Conservation (phyloP, 1,139 yeast species). For the Sugiyamaella neomexicana region DNA sequence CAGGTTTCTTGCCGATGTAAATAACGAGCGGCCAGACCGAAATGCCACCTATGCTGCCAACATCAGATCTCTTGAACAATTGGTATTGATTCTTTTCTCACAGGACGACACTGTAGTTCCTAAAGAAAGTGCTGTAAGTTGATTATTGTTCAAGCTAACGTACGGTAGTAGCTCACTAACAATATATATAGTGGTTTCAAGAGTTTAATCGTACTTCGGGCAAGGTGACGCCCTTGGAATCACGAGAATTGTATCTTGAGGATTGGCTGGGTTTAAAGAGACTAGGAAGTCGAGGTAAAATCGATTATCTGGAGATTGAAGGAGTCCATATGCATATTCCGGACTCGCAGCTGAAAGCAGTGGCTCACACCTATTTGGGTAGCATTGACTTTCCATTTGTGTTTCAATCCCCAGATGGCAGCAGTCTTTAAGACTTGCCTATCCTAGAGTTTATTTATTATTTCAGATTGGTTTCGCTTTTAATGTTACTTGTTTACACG, state of each 20-base stretch:
- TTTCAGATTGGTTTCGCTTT: too few species aligned
- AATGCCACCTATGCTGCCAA: slow-evolving; percentile 47
- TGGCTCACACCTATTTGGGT: slow-evolving; percentile 12
- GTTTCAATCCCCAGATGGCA: neutral
- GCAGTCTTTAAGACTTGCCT: too few species aligned
- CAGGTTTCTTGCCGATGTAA: slow-evolving; percentile 59
- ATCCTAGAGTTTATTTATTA: neutral
- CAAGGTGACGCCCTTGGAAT: slow-evolving; percentile 47
- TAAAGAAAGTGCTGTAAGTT: slow-evolving; percentile 59
- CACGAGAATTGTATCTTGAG: slow-evolving; percentile 51
- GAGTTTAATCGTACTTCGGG: slow-evolving; percentile 54
- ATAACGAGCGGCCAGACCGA: slow-evolving; percentile 53
- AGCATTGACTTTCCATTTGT: slow-evolving; percentile 6
- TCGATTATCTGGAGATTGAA: slow-evolving; percentile 54
- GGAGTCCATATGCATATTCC: slow-evolving; percentile 70
- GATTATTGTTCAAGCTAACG: neutral
- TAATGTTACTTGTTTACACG: neutral
- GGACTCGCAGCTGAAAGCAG: slow-evolving; percentile 35
- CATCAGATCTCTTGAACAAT: slow-evolving; percentile 47
- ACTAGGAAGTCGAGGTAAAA: slow-evolving; percentile 46
- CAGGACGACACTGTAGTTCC: slow-evolving; percentile 71
- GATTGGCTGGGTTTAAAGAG: slow-evolving; percentile 61
- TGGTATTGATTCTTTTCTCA: slow-evolving; percentile 61
- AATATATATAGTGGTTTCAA: slow-evolving; percentile 45
- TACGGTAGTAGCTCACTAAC: neutral